phyloP scores from a whole-genome alignment of 2,329 filamentous ascomycete species.

The Colletotrichum falcatum region DNA sequence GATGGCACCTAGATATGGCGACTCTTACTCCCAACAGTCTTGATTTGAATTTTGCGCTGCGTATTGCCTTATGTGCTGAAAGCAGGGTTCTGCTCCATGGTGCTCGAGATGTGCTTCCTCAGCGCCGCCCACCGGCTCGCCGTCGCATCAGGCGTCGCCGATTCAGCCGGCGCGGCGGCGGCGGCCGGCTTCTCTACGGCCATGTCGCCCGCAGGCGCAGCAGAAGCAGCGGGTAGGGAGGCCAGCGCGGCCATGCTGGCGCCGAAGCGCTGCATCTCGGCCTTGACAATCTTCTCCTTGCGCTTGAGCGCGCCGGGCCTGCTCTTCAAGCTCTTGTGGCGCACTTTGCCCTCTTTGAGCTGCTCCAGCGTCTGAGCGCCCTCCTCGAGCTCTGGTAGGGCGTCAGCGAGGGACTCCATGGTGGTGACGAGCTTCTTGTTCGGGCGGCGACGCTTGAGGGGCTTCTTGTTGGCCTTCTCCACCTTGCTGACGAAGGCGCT shows the following conservation, averaged over 20 bases:
- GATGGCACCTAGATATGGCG: not conserved
- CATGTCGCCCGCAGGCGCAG: slow-evolving; percentile 30
- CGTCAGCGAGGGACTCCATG: slow-evolving; percentile 81
- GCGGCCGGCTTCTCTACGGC: slow-evolving; percentile 40
- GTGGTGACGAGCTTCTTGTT: slow-evolving; percentile 83
- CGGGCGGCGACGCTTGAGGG: slow-evolving; percentile 74
- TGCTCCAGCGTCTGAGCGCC: slow-evolving; percentile 59
- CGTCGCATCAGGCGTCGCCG: slow-evolving; percentile 50
- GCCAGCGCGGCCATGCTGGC: slow-evolving; percentile 84
- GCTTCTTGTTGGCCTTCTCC: slow-evolving; percentile 56
- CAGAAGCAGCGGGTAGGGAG: slow-evolving; percentile 46
- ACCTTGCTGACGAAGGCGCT: slow-evolving; percentile 83
- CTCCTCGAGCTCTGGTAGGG: slow-evolving; percentile 74
- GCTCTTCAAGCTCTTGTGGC: slow-evolving; percentile 79
- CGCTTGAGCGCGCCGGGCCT: slow-evolving; percentile 84
- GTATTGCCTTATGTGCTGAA: slow-evolving; percentile 60
- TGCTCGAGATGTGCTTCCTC: slow-evolving; percentile 84
- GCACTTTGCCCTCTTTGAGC: slow-evolving; percentile 70
- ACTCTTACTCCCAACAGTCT: not conserved
- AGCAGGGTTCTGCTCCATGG: slow-evolving; percentile 88
- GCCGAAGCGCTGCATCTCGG: slow-evolving; percentile 87
- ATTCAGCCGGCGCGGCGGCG: slow-evolving; percentile 28
- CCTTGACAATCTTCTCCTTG: slow-evolving; percentile 82
- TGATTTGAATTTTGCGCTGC: not conserved
- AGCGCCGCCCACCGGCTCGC: slow-evolving; percentile 82